Conservation (phyloP, 1,284 basidiomycete species). For the Coniferiporia weirii region DNA sequence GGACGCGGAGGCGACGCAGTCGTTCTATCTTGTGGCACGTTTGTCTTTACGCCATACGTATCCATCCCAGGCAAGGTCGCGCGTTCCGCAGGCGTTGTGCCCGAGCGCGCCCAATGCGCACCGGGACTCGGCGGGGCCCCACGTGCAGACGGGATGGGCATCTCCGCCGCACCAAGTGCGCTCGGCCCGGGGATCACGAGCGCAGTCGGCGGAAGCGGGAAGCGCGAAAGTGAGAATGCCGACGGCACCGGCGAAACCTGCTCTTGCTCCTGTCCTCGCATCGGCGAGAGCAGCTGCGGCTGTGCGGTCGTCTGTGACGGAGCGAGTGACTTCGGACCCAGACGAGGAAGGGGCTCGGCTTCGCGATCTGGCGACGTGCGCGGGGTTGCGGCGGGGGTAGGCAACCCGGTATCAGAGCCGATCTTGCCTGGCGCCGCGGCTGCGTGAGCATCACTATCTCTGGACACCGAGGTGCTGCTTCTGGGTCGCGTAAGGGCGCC, state of each 20-base stretch:
- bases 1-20: background rate
- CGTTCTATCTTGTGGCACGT: too few relatives aligned
- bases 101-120: background rate
- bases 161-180: constrained; percentile 2
- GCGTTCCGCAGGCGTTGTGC: constrained; percentile 2
- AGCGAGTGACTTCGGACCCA: background rate
- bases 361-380: background rate
- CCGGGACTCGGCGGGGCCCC: constrained; percentile 4
- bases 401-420: constrained; percentile 3
- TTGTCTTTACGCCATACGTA: too few relatives aligned
- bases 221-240: constrained; percentile 2
- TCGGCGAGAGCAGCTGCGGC: background rate
- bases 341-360: too few relatives aligned
- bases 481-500: background rate
- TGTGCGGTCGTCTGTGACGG: background rate
- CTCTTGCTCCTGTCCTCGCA: too few relatives aligned
- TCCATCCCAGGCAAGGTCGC: constrained; percentile 6
- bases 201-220: constrained; percentile 4
- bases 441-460: background rate
- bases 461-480: background rate
- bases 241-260: background rate
- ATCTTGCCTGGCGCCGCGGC: background rate
- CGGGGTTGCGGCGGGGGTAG: constrained; percentile 14
- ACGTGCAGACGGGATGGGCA: constrained; percentile 1
- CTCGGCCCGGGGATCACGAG: constrained; percentile 4